Evolutionary conservation across 164 flowering plant species (phyloP), one percentile per base, ranked within the genome.

Genomic region (Tinospora cordifolia): DNA sequence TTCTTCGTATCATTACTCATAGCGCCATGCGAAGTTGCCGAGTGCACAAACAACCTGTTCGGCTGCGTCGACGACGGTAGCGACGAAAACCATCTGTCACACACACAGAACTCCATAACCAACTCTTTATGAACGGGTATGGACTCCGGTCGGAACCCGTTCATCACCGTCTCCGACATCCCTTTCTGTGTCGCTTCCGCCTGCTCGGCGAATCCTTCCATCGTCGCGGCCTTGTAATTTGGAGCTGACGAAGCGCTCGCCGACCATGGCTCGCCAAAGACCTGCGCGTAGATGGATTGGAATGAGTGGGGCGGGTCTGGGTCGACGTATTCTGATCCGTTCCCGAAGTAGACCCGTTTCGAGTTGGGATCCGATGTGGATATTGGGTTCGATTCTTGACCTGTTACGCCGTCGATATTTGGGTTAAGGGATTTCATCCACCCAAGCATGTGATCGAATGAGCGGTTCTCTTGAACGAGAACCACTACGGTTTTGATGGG

Each of bases 371-470:
- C 83, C 24, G 87, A 34, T 3, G 88, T 79, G 75, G 87, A 81
- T 0, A 88, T 15, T 0, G 81, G 89, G 82, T 89, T 90, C 57
- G 82, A 88, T 73, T 92, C 88, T 2, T 71, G 47, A 0, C 92
- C 92, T 9, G 84, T 80, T 17, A 90, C 91, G 24, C 98, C 97
- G 41, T 90, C 64, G 78, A 92, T 90, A 72, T 87, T 87, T 0
- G 90, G 90, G 81, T 90, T 87, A 9, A 87, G 76, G 40, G 86
- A 74, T 72, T 90, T 90, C 87, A 92, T 82, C 98, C 98, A 92
- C 0, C 98, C 98, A 1, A 92, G 69, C 79, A 90, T 89, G 84
- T 92, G 98, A 69, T 92, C 98, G 75, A 92, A 92, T 1, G 98
- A 92, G 11, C 98, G 86, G 77, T 92, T 92, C 65, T 92, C 98